These are phyloP conservation scores for Globisporangium orthogonon DNA, from an alignment of 352 stramenopile species.

Conservation along the genomic window DNA sequence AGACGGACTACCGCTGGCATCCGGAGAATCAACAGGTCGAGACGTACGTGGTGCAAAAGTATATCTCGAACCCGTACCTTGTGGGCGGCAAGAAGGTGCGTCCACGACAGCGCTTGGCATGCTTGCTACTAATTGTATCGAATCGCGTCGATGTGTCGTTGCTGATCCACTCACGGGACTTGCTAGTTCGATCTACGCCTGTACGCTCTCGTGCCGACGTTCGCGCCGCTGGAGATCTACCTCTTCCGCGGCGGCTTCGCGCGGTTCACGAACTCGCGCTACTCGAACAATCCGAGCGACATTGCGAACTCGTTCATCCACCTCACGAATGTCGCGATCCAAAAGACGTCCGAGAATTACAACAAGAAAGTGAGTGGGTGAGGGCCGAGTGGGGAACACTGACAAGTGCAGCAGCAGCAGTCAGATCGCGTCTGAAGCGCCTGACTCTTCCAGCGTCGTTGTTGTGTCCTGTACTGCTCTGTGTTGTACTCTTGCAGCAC, in stretches of 20 bases:
- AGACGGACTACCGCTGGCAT: constrained; percentile 82
- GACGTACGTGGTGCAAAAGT: constrained; percentile 92
- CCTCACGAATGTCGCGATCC: constrained; percentile 93
- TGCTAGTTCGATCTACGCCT: constrained; percentile 88
- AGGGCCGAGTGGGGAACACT: not conserved
- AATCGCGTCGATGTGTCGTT: too few species aligned
- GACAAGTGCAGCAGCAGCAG: not conserved
- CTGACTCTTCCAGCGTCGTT: not conserved
- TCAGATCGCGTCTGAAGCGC: not conserved
- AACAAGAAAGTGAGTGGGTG: constrained; percentile 59
- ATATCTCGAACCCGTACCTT: constrained; percentile 92
- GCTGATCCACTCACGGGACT: not conserved
- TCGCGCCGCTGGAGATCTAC: constrained; percentile 89
- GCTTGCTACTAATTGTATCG: too few species aligned
- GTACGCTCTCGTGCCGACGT: constrained; percentile 92
- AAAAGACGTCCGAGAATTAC: constrained; percentile 93
- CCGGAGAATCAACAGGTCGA: constrained; percentile 81
- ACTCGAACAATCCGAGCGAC: constrained; percentile 83
- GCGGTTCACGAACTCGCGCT: constrained; percentile 89
- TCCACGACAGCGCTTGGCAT: not conserved
- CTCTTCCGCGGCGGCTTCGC: constrained; percentile 90
- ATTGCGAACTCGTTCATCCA: constrained; percentile 92
- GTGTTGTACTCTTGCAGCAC: constrained; percentile 25
- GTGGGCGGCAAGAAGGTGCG: constrained; percentile 88
- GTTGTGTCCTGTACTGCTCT: not conserved